Conservation (phyloP, 306 rosid species). For the Quercus dentata region DNA sequence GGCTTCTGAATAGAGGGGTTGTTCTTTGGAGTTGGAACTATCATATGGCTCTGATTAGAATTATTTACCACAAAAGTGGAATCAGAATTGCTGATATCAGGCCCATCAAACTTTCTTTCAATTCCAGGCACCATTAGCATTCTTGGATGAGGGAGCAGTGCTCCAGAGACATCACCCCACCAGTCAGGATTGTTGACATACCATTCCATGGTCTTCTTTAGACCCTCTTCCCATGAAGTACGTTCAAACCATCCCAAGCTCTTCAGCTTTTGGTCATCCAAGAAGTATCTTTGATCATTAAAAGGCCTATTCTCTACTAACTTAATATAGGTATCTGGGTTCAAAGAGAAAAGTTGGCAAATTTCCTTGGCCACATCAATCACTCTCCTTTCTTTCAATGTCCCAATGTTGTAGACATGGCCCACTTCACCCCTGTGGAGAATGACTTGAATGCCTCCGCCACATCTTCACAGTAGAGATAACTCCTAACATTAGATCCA, state of each 20-base stretch:
- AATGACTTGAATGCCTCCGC: constrained; percentile 61
- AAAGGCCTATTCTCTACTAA: constrained; percentile 55
- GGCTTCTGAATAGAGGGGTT: constrained; percentile 24
- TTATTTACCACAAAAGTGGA: constrained; percentile 5
- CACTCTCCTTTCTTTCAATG: constrained; percentile 55
- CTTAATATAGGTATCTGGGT: constrained; percentile 35
- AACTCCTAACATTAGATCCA: constrained; percentile 65
- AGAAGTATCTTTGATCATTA: constrained; percentile 57
- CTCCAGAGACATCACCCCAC: constrained; percentile 73
- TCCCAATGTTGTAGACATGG: constrained; percentile 66
- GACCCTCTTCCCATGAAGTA: constrained; percentile 55
- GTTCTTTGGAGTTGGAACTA: constrained; percentile 23
- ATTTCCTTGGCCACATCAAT: constrained; percentile 55
- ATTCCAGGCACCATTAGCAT: constrained; percentile 55
- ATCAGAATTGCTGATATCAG: constrained; percentile 4
- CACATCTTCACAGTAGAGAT: constrained; percentile 56
- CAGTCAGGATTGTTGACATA: constrained; percentile 47
- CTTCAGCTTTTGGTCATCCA: constrained; percentile 54
- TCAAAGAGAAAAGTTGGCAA: constrained; percentile 41
- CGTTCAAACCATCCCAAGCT: constrained; percentile 50
- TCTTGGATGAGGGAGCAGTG: constrained; percentile 60
- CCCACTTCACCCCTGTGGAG: constrained; percentile 60
- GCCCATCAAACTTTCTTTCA: constrained; percentile 34
- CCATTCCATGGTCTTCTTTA: constrained; percentile 55
- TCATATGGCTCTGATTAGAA: constrained; percentile 19